Percentiles rank a stretch among this genome's conserved stretches.
Evolutionary conservation across 2,329 filamentous ascomycete species (phyloP).

Genomic region (Claviceps purpurea): DNA sequence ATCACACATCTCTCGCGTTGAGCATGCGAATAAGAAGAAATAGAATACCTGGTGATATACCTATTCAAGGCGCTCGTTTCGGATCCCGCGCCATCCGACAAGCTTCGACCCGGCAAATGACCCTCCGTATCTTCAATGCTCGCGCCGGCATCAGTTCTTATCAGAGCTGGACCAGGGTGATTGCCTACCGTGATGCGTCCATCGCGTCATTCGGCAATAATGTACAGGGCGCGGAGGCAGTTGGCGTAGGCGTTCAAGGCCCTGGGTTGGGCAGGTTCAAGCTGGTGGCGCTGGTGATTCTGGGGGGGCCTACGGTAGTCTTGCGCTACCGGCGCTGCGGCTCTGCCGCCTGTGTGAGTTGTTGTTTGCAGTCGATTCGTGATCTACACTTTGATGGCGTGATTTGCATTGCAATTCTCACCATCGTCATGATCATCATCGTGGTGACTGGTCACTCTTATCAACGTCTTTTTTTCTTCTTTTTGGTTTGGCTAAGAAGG

Average conservation of each 20-base stretch:
- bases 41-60: too few species aligned
- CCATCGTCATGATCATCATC: too few species aligned
- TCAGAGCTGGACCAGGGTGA: conserved; percentile 62
- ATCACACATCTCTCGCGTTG: background rate
- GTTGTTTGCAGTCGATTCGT: conserved; percentile 30
- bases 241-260: conserved; percentile 72
- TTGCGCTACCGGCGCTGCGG: conserved; percentile 56
- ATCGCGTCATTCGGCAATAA: conserved; percentile 75
- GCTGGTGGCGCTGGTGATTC: conserved; percentile 38
- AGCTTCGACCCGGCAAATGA: conserved; percentile 67
- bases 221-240: conserved; percentile 56
- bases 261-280: conserved; percentile 41
- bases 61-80: conserved; percentile 51
- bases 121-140: conserved; percentile 66
- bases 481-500: too few species aligned
- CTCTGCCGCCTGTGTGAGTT: conserved; percentile 34
- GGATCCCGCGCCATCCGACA: conserved; percentile 78
- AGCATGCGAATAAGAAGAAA: too few species aligned
- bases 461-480: background rate
- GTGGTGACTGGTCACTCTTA: conserved; percentile 6
- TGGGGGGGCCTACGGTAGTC: conserved; percentile 59
- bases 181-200: conserved; percentile 86
- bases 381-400: conserved; percentile 58
- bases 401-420: too few species aligned
- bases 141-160: conserved; percentile 77